Base-by-base conservation (phyloP, 805 yeast genomes). In the Cyberlindnera xylosilytica region DNA sequence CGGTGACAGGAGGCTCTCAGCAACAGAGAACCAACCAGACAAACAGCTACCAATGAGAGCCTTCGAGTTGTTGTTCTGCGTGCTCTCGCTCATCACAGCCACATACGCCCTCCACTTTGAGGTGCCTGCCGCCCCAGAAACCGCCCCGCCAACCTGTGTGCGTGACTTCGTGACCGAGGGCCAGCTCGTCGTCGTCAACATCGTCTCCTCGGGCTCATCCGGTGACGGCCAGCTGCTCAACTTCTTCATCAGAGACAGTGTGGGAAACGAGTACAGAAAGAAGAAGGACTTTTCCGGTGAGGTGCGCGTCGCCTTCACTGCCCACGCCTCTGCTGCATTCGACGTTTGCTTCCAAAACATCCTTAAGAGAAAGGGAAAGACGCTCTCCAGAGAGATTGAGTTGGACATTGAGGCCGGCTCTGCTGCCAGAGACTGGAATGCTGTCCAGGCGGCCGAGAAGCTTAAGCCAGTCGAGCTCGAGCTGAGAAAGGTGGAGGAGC, bases 361-460 rank as follows among this genome's bases (percentile, higher is more conserved):
- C 38, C 44, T 63, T n/a, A 53, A 60, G 24, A 64, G 69, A 44
- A 63, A 66, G 42, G 74, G 74, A 20, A 68, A 71, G 35, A 61
- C 70, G 23, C 56, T 75, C 52, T 63, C 68, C 46, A 82, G 98
- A 64, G 83, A 83, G 40, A 70, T 93, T 54, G 97, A 89, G 59
- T 71, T 93, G 57, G 97, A 90, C 51, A 83, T 93, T 46, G 98
- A 93, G 65, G 81, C 89, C 49, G 99, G 99, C 34, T 87, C 97
- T 39, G 87, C 89, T 57, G 99, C 98, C 32, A 83, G 98, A 66
- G 98, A 93, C 69, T 93, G 98, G 97, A 88, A 89, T 61, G 87
- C 89, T 19, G 72, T 90, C 49, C 97, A 90, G 70, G 90, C 96
- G 36, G 78, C 85, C 34, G 98, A 93, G 65, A 87, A 88, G 63